Evolutionary conservation across 495 filamentous ascomycete genomes (phyloP).

Genomic region (Neurospora sp.): DNA sequence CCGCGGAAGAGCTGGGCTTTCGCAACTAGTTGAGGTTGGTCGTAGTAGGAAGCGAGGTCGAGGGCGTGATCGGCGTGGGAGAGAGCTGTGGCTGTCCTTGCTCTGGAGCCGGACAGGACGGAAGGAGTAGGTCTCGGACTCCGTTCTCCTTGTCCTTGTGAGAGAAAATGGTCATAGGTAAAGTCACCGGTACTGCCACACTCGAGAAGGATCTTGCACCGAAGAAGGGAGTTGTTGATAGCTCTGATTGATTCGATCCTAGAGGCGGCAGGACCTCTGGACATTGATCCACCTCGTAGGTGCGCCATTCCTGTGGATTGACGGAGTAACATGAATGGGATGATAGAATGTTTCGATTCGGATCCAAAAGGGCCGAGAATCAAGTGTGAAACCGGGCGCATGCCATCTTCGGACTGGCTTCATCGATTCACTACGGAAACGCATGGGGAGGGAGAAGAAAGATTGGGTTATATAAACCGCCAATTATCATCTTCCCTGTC

Average conservation of each 20-base stretch:
- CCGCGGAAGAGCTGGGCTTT: slow-evolving; percentile 1
- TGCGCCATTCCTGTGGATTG: neutral
- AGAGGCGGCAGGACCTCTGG: neutral
- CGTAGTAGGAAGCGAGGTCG: neutral
- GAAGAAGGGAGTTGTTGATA: neutral
- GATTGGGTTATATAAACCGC: neutral
- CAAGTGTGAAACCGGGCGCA: neutral
- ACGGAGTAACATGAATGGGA: neutral
- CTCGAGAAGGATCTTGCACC: neutral
- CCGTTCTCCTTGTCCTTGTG: neutral
- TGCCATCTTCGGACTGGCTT: neutral
- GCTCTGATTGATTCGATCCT: neutral
- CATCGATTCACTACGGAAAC: neutral
- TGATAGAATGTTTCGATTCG: neutral
- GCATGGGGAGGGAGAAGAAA: neutral
- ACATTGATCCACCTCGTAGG: neutral
- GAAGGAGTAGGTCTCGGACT: neutral
- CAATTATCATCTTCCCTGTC: neutral
- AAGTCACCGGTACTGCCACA: neutral
- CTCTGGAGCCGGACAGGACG: neutral
- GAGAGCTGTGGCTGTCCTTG: neutral
- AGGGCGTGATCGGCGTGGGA: neutral
- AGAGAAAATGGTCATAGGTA: neutral
- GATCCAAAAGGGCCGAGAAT: neutral
- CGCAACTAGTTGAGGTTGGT: neutral